Evolutionary conservation across 805 yeast genomes (phyloP), one percentile per base, ranked within the genome.

Genomic region (Candida verbasci): DNA sequence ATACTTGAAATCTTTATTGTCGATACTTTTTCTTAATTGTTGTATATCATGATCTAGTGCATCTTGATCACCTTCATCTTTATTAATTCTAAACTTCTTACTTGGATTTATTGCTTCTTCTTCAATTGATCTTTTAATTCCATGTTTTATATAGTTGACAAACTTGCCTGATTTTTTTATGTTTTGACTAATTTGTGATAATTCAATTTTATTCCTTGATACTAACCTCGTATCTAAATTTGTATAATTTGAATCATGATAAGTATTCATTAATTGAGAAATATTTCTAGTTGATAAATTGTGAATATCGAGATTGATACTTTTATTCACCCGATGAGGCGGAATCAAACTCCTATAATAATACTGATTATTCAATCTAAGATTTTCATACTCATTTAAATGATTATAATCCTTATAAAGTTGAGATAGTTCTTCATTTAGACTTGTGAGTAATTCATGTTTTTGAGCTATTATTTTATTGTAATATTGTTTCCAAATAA

Each of bases 401-500:
- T 54, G 50, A 31, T 54, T 43, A 32, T 56, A 61, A 27, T 62
- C 65, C 20, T 58, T 44, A 34, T 62, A 43, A 12, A 66, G 43
- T 9, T 52, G 42, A 29, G 45, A 42, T 18, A 66, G 51, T 29
- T 62, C 55, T 15, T 45, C 45, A 20, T 52, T 40, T 5, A 64
- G 55, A 18, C 56, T 44, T 23, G 47, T 37, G 10, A 60, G 46
- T 22, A 62, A 42, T 27, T 55, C 39, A 15, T 55, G 47, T 39
- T 58, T 60, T 18, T 48, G 41, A 6, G 47, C 43, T 12, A 50
- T 30, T 32, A 64, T 45, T 17, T 56, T 47, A 15, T 40, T 44
- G 25, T 52, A 47, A 45, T 55, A 65, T 31, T 54, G 60, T 28
- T 60, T 49, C 72, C 72, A 67, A n/a, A 61, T 39, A 3, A 60